phyloP scores from a whole-genome alignment of 2,329 filamentous ascomycete species.

The Fusarium phyllophilum region DNA sequence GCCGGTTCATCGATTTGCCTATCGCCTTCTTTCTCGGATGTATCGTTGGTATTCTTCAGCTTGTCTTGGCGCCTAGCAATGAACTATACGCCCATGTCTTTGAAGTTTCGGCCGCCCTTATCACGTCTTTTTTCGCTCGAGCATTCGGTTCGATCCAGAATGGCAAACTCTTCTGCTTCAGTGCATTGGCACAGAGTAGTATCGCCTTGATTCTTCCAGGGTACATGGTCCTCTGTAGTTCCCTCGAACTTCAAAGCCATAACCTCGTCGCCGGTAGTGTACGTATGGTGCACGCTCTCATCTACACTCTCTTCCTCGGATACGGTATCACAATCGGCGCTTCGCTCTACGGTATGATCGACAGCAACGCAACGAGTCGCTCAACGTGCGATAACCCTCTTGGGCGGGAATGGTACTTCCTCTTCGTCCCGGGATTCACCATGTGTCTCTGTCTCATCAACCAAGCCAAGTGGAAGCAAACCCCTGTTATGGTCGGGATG shows the following conservation, averaged over 20 bases:
- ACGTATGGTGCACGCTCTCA: slow-evolving; percentile 79
- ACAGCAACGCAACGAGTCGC: slow-evolving; percentile 61
- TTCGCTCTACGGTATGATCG: slow-evolving; percentile 72
- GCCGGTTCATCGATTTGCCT: slow-evolving; percentile 80
- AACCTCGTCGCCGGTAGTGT: slow-evolving; percentile 78
- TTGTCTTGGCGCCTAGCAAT: slow-evolving; percentile 78
- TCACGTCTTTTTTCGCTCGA: slow-evolving; percentile 76
- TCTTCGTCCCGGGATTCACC: slow-evolving; percentile 80
- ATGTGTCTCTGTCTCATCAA: slow-evolving; percentile 81
- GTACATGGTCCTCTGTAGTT: slow-evolving; percentile 57
- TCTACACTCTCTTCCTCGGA: slow-evolving; percentile 78
- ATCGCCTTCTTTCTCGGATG: slow-evolving; percentile 80
- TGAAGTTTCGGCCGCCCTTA: slow-evolving; percentile 65
- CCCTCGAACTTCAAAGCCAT: slow-evolving; percentile 74
- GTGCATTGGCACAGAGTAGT: slow-evolving; percentile 75
- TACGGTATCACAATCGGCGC: slow-evolving; percentile 79
- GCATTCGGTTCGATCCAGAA: slow-evolving; percentile 72
- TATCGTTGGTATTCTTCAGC: slow-evolving; percentile 77
- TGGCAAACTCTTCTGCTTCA: slow-evolving; percentile 74
- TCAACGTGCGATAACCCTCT: slow-evolving; percentile 59
- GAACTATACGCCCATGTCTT: slow-evolving; percentile 71
- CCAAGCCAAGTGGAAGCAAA: slow-evolving; percentile 82
- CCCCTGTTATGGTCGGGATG: slow-evolving; percentile 79
- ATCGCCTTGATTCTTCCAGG: slow-evolving; percentile 80
- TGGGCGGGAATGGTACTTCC: slow-evolving; percentile 63